A percentile compares a stretch with the other conserved stretches of the same genome.
Evolutionary conservation across 352 stramenopile species (phyloP).

Genomic region (Phytophthora cryptogea): DNA sequence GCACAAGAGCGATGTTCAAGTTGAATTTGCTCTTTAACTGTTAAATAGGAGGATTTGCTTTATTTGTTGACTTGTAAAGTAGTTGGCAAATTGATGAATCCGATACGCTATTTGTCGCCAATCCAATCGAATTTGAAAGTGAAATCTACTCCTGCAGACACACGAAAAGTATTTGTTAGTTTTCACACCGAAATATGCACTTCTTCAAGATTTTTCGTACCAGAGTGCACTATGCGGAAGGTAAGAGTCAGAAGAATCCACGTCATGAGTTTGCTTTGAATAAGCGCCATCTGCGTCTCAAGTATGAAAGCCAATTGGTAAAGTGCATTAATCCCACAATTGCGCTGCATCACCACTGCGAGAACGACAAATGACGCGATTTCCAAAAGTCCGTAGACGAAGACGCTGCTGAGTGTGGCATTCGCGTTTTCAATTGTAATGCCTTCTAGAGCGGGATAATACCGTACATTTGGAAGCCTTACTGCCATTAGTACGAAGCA

Average conservation of each 20-base stretch:
- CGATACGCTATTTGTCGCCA: neutral
- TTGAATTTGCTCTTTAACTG: neutral
- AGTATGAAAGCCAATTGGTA: neutral
- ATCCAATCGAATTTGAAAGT: neutral
- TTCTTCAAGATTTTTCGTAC: neutral
- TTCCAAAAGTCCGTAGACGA: slow-evolving; percentile 22
- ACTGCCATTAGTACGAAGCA: slow-evolving; percentile 14
- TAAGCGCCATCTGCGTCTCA: neutral
- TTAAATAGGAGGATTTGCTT: neutral
- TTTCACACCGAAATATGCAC: neutral
- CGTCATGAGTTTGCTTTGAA: neutral
- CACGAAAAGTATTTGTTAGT: neutral
- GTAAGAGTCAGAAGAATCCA: neutral
- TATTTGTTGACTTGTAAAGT: too few relatives aligned
- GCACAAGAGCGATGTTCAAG: neutral
- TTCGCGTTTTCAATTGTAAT: neutral
- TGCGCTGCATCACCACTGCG: slow-evolving; percentile 10
- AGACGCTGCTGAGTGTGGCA: slow-evolving; percentile 7
- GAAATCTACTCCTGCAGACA: neutral
- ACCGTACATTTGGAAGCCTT: slow-evolving; percentile 14
- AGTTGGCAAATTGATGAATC: too few relatives aligned
- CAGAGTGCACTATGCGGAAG: neutral
- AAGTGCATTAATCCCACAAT: slow-evolving; percentile 1
- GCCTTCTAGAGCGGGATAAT: slow-evolving; percentile 3
- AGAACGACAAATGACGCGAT: slow-evolving; percentile 24